phyloP scores from a whole-genome alignment of 2,329 filamentous ascomycete species.

The Aspergillus chevalieri region DNA sequence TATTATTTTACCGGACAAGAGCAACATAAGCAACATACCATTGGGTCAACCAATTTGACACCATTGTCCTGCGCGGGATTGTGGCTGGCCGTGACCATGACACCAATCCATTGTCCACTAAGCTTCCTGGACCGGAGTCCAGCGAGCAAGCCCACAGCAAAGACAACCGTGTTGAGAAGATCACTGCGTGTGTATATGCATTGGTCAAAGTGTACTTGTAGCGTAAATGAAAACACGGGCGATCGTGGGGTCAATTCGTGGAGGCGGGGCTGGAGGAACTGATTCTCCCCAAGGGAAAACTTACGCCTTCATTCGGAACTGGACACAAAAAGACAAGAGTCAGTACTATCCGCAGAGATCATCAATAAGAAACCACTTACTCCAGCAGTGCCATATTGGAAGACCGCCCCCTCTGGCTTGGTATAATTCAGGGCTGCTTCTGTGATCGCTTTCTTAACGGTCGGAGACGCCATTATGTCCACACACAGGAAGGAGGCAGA shows the following conservation, averaged over 20 bases:
- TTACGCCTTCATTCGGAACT: slow-evolving; percentile 68
- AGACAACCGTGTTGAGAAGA: slow-evolving; percentile 85
- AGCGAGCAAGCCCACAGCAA: slow-evolving; percentile 84
- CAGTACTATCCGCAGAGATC: background rate
- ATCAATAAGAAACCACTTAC: slow-evolving; percentile 38
- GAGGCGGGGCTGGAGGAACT: slow-evolving; percentile 25
- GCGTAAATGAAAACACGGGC: slow-evolving; percentile 22
- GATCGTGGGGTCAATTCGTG: slow-evolving; percentile 26
- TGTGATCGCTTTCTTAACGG: slow-evolving; percentile 40
- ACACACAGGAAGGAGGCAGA: slow-evolving; percentile 8
- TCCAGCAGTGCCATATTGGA: slow-evolving; percentile 57
- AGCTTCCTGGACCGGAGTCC: slow-evolving; percentile 84
- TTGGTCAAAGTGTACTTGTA: slow-evolving; percentile 30
- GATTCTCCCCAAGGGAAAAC: slow-evolving; percentile 24
- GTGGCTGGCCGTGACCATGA: slow-evolving; percentile 94
- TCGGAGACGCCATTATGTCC: slow-evolving; percentile 38
- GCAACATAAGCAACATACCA: slow-evolving; percentile 49
- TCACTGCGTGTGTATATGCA: slow-evolving; percentile 45
- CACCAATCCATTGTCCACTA: slow-evolving; percentile 82
- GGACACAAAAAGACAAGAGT: slow-evolving; percentile 12
- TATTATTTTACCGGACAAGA: background rate
- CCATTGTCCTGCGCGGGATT: slow-evolving; percentile 87
- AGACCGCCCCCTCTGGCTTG: slow-evolving; percentile 46
- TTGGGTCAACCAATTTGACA: slow-evolving; percentile 91
- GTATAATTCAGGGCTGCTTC: slow-evolving; percentile 44